A percentile compares a stretch with the other conserved stretches of the same genome.
phyloP scores from a whole-genome alignment of 441 rosid genomes.

The Lepidium campestre region DNA sequence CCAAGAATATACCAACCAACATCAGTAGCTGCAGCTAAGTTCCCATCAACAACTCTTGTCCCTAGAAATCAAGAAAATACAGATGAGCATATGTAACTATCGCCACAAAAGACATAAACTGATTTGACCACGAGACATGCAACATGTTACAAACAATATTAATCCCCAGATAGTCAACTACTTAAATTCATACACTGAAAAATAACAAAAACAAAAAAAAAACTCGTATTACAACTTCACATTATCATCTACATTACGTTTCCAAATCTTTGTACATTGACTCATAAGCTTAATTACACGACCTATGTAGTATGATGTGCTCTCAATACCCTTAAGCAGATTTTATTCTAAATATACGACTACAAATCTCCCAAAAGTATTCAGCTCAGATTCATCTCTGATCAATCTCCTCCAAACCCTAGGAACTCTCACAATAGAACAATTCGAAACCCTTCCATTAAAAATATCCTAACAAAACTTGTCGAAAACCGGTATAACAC shows the following conservation, averaged over 20 bases:
- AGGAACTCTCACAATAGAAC: background rate
- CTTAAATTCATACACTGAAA: background rate
- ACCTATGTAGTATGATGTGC: background rate
- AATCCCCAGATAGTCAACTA: background rate
- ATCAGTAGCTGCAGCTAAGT: conserved; percentile 27
- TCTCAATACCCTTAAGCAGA: background rate
- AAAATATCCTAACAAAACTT: background rate
- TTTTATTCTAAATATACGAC: background rate
- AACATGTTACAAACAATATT: conserved; percentile 10
- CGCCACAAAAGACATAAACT: background rate
- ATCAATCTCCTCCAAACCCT: background rate
- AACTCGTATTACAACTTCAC: background rate
- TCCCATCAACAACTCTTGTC: conserved; percentile 9
- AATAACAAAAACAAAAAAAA: background rate
- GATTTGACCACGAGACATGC: background rate
- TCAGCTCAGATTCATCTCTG: background rate
- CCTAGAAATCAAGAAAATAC: background rate
- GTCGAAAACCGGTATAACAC: background rate
- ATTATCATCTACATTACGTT: background rate
- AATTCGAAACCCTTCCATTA: background rate
- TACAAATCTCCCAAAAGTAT: background rate
- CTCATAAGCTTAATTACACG: background rate
- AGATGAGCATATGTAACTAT: background rate
- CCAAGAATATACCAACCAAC: conserved; percentile 37
- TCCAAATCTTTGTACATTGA: background rate